These are phyloP conservation scores for Celoporthe dispersa DNA, from an alignment of 2,329 filamentous ascomycete genomes.

Conservation along the genomic window DNA sequence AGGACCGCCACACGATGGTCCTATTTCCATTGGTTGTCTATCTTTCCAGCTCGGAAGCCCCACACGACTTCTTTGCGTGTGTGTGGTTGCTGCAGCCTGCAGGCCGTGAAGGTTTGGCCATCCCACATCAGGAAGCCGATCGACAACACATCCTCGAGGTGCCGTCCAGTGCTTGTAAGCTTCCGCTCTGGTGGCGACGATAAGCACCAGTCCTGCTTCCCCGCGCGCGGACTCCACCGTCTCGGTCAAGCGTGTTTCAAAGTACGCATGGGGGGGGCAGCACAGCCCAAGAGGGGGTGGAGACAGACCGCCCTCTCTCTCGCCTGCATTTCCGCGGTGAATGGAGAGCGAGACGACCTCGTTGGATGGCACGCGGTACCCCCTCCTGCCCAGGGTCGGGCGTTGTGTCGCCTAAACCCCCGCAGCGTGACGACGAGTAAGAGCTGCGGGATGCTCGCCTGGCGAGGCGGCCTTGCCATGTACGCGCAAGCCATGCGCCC, in stretches of 20 bases:
- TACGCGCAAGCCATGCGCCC: conserved; percentile 1
- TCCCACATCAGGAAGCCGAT: conserved; percentile 21
- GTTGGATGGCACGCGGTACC: conserved; percentile 15
- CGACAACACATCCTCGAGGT: conserved; percentile 14
- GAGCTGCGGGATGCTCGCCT: neutral
- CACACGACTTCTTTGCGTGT: neutral
- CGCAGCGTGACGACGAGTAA: neutral
- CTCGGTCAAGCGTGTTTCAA: conserved; percentile 30
- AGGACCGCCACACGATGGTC: neutral
- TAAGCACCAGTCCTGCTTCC: conserved; percentile 12
- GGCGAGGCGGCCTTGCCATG: neutral
- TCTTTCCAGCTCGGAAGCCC: conserved; percentile 6
- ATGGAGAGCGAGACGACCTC: conserved; percentile 3
- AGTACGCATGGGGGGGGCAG: conserved; percentile 20
- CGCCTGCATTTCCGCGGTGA: neutral
- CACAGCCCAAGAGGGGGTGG: conserved; percentile 19
- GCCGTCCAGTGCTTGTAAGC: conserved; percentile 13
- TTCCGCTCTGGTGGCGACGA: conserved; percentile 17
- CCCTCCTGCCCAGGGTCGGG: neutral
- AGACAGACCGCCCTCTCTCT: conserved; percentile 10
- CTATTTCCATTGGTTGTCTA: neutral
- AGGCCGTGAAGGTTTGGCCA: conserved; percentile 11
- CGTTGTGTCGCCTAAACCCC: neutral
- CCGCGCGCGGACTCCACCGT: conserved; percentile 13
- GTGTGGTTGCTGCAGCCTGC: conserved; percentile 13